These are phyloP conservation scores for Eustoma russellianum DNA, from an alignment of 257 asterid species.

Conservation along the genomic window DNA sequence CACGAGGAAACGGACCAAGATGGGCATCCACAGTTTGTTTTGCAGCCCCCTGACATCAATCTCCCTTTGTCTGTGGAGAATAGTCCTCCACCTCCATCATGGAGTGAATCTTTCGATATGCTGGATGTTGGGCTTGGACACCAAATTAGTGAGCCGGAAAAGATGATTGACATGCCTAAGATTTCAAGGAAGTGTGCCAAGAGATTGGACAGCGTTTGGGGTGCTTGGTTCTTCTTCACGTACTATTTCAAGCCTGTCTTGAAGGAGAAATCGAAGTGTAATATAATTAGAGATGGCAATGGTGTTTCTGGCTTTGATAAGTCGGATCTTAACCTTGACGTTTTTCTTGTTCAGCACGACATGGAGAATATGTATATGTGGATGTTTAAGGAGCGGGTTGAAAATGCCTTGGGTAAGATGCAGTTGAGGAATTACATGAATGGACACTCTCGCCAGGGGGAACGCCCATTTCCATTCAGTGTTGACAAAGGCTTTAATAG, in stretches of 20 bases:
- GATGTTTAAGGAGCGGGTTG: constrained; percentile 75
- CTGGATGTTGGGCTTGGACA: constrained; percentile 59
- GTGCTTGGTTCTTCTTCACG: constrained; percentile 82
- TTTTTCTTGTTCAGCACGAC: constrained; percentile 71
- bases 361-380: constrained; percentile 89
- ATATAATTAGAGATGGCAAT: constrained; percentile 40
- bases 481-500: constrained; percentile 59
- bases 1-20: constrained; percentile 55
- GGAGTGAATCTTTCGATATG: constrained; percentile 57
- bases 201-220: constrained; percentile 65
- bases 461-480: constrained; percentile 61
- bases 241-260: constrained; percentile 69
- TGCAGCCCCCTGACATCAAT: constrained; percentile 64
- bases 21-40: constrained; percentile 41
- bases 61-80: constrained; percentile 58
- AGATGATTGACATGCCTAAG: constrained; percentile 36
- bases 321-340: constrained; percentile 56
- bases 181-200: constrained; percentile 46
- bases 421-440: constrained; percentile 74
- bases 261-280: constrained; percentile 54
- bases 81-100: constrained; percentile 44
- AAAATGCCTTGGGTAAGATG: constrained; percentile 77
- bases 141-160: constrained; percentile 45
- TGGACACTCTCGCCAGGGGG: constrained; percentile 76
- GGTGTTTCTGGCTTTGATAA: constrained; percentile 59